Evolutionary conservation across 1,284 basidiomycete species (phyloP).

Genomic region (Polyporus tsugae): DNA sequence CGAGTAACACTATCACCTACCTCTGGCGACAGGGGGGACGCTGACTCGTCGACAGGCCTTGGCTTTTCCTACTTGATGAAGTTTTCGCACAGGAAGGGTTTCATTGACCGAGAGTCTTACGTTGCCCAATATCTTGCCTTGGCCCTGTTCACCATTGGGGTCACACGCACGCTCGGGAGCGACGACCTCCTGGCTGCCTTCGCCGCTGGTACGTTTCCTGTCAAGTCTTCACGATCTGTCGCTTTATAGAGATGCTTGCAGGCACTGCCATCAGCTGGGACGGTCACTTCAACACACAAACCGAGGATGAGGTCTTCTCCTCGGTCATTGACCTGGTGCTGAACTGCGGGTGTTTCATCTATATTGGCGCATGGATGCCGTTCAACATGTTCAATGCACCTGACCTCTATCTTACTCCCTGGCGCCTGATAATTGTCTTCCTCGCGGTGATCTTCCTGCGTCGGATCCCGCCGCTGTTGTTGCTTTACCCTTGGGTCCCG

Average conservation of each 20-base stretch:
- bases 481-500: slow-evolving; percentile 84
- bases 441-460: slow-evolving; percentile 75
- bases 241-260: slow-evolving; percentile 36
- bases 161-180: slow-evolving; percentile 80
- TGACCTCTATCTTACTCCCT: slow-evolving; percentile 72
- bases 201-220: slow-evolving; percentile 74
- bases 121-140: slow-evolving; percentile 91
- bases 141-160: slow-evolving; percentile 81
- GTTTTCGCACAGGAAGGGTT: slow-evolving; percentile 76
- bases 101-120: slow-evolving; percentile 92
- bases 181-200: slow-evolving; percentile 95
- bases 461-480: slow-evolving; percentile 80
- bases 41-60: slow-evolving; percentile 53
- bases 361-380: slow-evolving; percentile 91
- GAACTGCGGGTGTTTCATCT: slow-evolving; percentile 89
- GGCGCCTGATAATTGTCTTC: slow-evolving; percentile 77
- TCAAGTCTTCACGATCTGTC: background rate
- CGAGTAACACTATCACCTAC: slow-evolving; percentile 29
- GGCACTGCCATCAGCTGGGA: slow-evolving; percentile 95
- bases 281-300: slow-evolving; percentile 88
- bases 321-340: slow-evolving; percentile 88
- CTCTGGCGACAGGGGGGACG: background rate
- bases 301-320: slow-evolving; percentile 87
- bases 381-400: slow-evolving; percentile 73
- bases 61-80: slow-evolving; percentile 86